Evolutionary conservation across 352 stramenopile species (phyloP).

Genomic region (Phytopythium sindhum): DNA sequence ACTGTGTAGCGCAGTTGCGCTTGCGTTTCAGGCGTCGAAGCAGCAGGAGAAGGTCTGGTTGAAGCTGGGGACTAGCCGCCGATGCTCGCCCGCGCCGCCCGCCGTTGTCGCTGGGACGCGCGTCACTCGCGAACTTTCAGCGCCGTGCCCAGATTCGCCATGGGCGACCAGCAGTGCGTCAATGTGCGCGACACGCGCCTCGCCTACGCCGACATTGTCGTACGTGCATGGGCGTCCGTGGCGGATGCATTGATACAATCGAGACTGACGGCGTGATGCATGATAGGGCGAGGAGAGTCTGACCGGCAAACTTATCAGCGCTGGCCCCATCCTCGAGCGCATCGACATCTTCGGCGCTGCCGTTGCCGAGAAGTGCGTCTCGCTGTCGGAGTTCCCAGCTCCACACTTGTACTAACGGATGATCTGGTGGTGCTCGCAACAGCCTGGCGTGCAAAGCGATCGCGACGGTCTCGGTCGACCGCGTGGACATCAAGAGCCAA

Average conservation of each 20-base stretch:
- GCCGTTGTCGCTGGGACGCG: neutral
- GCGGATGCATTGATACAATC: neutral
- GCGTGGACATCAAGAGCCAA: slow-evolving; percentile 62
- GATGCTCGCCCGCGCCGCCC: neutral
- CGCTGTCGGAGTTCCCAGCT: neutral
- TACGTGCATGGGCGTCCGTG: slow-evolving; percentile 13
- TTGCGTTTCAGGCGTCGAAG: slow-evolving; percentile 7
- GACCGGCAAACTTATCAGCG: slow-evolving; percentile 46
- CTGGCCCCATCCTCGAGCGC: slow-evolving; percentile 42
- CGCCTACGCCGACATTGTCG: slow-evolving; percentile 61
- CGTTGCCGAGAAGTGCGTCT: slow-evolving; percentile 57
- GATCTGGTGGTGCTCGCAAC: neutral
- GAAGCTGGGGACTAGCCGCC: neutral
- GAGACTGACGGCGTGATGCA: neutral
- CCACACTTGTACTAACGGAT: neutral
- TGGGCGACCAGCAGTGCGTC: slow-evolving; percentile 27
- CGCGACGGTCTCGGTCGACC: slow-evolving; percentile 65
- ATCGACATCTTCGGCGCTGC: slow-evolving; percentile 64
- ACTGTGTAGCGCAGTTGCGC: neutral
- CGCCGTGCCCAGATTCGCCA: slow-evolving; percentile 10
- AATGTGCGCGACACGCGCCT: slow-evolving; percentile 50
- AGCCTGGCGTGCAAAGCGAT: slow-evolving; percentile 46
- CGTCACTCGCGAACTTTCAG: slow-evolving; percentile 11
- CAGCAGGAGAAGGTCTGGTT: neutral
- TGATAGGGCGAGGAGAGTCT: slow-evolving; percentile 47